A percentile compares a stretch with the other conserved stretches of the same genome.
Evolutionary conservation across 2,329 filamentous ascomycete species (phyloP).

Genomic region (Periconia macrospinosa): DNA sequence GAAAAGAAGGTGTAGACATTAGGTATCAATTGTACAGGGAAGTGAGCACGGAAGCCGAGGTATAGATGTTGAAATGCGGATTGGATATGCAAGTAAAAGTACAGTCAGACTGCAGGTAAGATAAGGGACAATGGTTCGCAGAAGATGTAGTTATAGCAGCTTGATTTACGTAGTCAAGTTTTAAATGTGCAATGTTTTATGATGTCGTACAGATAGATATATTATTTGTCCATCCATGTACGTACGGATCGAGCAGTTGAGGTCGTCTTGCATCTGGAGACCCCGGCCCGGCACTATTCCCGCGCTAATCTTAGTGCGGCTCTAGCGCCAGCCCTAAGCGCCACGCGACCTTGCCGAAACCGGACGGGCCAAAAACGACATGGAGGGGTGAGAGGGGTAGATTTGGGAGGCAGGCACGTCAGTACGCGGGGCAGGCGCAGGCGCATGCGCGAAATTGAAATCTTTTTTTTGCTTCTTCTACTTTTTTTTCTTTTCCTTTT

Average conservation of each 20-base stretch:
- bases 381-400: background rate
- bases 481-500: conserved; percentile 7
- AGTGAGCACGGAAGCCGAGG: conserved; percentile 17
- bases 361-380: conserved; percentile 19
- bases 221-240: too few species aligned
- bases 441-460: conserved; percentile 14
- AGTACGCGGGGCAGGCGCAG: background rate
- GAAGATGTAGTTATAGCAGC: too few species aligned
- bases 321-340: background rate
- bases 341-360: conserved; percentile 11
- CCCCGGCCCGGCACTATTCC: too few species aligned
- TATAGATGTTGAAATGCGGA: conserved; percentile 4
- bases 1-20: background rate
- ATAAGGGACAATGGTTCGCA: too few species aligned
- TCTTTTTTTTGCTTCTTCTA: conserved; percentile 21
- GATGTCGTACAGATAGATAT: too few species aligned
- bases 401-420: conserved; percentile 10
- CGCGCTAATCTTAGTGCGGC: background rate
- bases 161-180: too few species aligned
- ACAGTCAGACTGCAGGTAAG: too few species aligned
- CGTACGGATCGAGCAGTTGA: too few species aligned
- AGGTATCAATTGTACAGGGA: background rate
- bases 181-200: too few species aligned
- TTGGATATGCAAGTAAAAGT: too few species aligned
- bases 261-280: background rate